Base-by-base conservation (phyloP, 129 eudicot genomes). In the Escallonia herrerae region DNA sequence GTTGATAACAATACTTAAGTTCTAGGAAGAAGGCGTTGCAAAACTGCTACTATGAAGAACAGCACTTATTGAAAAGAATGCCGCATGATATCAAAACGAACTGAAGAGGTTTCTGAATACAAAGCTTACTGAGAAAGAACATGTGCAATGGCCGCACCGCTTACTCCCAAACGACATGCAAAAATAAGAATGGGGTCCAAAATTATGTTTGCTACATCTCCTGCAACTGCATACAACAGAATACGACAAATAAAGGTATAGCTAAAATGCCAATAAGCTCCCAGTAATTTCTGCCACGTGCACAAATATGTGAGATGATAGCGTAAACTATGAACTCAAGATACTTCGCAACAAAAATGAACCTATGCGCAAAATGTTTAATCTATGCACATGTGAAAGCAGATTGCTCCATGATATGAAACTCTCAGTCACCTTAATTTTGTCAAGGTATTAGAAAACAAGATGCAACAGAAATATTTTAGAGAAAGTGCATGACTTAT, bases 111-210 rank as follows among this genome's bases (percentile, higher is more conserved):
- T 40, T 33, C 10, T 8, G 52, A 38, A 40, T 41, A 8, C 3
- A 5, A 22, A 43, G 43, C 71, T 66, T 55, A 66, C 71, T 66
- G 71, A 53, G 71, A 66, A 53, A 53, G 13, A 62, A 91, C 97
- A 77, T 91, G 97, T 52, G 96, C 90, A 72, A 91, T 91, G 76
- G 96, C 97, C 40, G 97, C 97, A 45, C 97, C 97, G 55, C 87
- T 74, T 5, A 91, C 97, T 63, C 97, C 97, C 73, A 79, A 7
- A 42, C 58, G 74, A 60, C 81, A 87, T 14, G 53, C 63, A 45
- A 91, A 87, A 49, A 91, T 91, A 60, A 91, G 79, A 63, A 91
- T 87, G 7, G 97, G 95, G 70, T 91, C 97, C 84, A 91, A 77
- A 40, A 85, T 75, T 66, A 91, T 70, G 49, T 91, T 91, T 37